Conservation (phyloP, 345 rosid genomes). For the Eucalyptus caleyi region DNA sequence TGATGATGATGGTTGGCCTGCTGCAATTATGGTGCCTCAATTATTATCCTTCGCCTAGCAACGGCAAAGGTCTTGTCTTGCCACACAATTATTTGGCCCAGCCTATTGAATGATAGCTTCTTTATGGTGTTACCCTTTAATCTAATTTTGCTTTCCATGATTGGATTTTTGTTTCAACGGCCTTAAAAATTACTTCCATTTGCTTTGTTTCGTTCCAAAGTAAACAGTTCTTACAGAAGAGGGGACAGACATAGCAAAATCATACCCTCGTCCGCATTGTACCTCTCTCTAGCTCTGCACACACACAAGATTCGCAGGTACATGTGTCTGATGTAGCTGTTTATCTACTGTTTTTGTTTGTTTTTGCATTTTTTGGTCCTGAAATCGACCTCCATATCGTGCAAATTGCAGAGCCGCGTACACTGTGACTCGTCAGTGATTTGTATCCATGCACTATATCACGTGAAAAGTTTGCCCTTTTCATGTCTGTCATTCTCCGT, state of each 20-base stretch:
- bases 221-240: background rate
- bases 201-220: background rate
- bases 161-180: background rate
- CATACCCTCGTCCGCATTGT: background rate
- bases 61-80: background rate
- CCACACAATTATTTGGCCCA: background rate
- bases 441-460: background rate
- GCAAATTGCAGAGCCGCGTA: background rate
- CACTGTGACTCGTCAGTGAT: background rate
- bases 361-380: background rate
- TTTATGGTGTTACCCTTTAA: background rate
- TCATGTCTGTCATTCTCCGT: background rate
- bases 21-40: background rate
- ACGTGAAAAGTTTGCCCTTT: background rate
- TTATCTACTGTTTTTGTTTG: background rate
- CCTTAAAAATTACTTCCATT: background rate
- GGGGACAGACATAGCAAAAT: background rate
- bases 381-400: background rate
- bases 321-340: background rate
- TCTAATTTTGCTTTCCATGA: background rate
- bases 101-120: background rate
- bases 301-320: background rate
- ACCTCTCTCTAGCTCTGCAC: background rate
- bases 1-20: background rate
- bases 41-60: background rate